Evolutionary conservation across 2,329 filamentous ascomycete species (phyloP).

Genomic region (Colletotrichum gigasporum): DNA sequence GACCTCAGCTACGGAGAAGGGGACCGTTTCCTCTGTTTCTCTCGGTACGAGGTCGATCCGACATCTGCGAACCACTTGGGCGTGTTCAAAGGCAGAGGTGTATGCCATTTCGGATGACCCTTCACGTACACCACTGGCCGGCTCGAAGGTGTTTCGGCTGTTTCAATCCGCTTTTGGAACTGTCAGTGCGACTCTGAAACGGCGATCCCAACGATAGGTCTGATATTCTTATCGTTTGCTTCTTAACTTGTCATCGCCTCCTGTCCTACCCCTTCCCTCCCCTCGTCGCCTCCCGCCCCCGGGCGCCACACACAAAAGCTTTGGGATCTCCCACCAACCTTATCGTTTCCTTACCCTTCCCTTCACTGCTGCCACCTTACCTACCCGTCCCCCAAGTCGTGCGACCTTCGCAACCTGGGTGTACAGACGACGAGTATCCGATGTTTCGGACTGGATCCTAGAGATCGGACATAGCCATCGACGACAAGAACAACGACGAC

Average conservation of each 20-base stretch:
- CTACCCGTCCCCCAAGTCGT: slow-evolving; percentile 23
- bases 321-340: slow-evolving; percentile 32
- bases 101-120: slow-evolving; percentile 34
- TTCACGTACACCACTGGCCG: slow-evolving; percentile 39
- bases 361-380: slow-evolving; percentile 19
- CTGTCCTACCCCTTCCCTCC: slow-evolving; percentile 27
- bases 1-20: slow-evolving; percentile 10
- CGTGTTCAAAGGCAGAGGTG: slow-evolving; percentile 36
- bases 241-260: slow-evolving; percentile 30
- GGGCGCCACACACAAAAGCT: slow-evolving; percentile 32
- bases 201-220: slow-evolving; percentile 47
- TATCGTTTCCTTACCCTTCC: slow-evolving; percentile 6
- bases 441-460: slow-evolving; percentile 32
- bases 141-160: slow-evolving; percentile 49
- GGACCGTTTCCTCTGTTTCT: slow-evolving; percentile 30
- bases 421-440: slow-evolving; percentile 29
- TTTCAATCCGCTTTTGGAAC: slow-evolving; percentile 47
- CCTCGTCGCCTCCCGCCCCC: slow-evolving; percentile 18
- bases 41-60: slow-evolving; percentile 35
- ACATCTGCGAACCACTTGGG: slow-evolving; percentile 32
- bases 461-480: slow-evolving; percentile 20
- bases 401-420: slow-evolving; percentile 26
- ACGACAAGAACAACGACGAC: not conserved
- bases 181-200: slow-evolving; percentile 49
- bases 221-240: slow-evolving; percentile 39